A percentile compares a stretch with the other conserved stretches of the same genome.
These are phyloP conservation scores for Phytopythium ostracodes DNA, from an alignment of 352 stramenopile species.

Conservation along the genomic window DNA sequence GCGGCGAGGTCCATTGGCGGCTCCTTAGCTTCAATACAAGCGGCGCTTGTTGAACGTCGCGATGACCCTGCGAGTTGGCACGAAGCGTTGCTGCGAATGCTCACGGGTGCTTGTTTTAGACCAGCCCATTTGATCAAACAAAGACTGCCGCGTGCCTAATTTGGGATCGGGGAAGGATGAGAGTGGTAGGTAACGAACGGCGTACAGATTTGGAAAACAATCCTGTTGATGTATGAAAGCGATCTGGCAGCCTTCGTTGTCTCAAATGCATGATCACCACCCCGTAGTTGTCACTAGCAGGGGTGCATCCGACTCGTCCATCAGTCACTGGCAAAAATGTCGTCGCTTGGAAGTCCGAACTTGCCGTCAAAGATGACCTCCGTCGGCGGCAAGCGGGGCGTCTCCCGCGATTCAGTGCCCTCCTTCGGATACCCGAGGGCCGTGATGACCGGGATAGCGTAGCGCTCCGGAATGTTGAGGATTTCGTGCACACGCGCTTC, in stretches of 20 bases:
- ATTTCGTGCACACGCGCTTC: constrained; percentile 36
- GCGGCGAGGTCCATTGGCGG: constrained; percentile 41
- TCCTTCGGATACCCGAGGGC: constrained; percentile 44
- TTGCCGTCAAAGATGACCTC: constrained; percentile 86
- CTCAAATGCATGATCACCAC: too few relatives aligned
- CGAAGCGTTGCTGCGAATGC: not conserved
- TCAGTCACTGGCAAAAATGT: not conserved
- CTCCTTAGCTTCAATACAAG: not conserved
- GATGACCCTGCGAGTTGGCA: not conserved
- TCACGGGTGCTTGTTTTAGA: not conserved
- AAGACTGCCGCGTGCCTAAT: not conserved
- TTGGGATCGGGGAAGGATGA: not conserved
- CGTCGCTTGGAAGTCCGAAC: constrained; percentile 65
- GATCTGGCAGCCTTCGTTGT: not conserved
- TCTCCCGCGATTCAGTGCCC: constrained; percentile 12
- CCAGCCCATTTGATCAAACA: not conserved
- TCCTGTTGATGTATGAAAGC: too few relatives aligned
- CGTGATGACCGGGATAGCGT: constrained; percentile 60
- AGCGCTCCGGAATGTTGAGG: constrained; percentile 67
- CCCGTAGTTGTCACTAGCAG: too few relatives aligned
- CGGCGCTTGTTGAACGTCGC: not conserved
- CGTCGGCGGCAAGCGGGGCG: constrained; percentile 44
- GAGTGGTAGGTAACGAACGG: not conserved
- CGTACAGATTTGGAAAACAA: not conserved
- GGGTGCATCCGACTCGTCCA: too few relatives aligned